Conservation (phyloP, 345 rosid genomes). For the Hibiscus trionum region DNA sequence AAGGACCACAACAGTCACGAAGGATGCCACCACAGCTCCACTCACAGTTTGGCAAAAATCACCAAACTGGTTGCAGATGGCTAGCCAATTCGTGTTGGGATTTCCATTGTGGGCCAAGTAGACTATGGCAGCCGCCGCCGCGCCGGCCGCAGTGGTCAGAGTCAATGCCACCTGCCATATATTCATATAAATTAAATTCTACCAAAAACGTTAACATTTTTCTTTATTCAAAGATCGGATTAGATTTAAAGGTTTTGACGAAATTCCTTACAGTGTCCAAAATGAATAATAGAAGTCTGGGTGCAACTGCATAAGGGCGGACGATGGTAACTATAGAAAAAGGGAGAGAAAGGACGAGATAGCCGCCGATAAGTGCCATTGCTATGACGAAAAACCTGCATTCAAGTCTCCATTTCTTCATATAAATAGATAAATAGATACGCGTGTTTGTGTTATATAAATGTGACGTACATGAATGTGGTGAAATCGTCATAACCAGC, state of each 20-base stretch:
- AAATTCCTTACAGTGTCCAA: slow-evolving; percentile 46
- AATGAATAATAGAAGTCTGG: slow-evolving; percentile 49
- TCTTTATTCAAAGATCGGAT: not conserved
- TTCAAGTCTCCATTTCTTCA: not conserved
- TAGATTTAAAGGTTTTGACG: too few relatives aligned
- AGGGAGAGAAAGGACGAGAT: slow-evolving; percentile 75
- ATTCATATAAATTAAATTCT: not conserved
- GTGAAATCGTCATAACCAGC: slow-evolving; percentile 75
- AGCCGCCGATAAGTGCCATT: slow-evolving; percentile 52
- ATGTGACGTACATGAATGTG: slow-evolving; percentile 42
- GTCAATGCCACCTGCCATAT: slow-evolving; percentile 48
- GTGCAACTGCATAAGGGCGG: slow-evolving; percentile 64
- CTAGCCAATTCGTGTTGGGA: slow-evolving; percentile 68
- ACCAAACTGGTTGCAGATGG: slow-evolving; percentile 73
- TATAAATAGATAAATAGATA: too few relatives aligned
- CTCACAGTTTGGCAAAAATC: slow-evolving; percentile 72
- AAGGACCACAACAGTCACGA: slow-evolving; percentile 37
- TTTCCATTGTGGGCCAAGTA: slow-evolving; percentile 88
- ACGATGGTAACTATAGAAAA: slow-evolving; percentile 63
- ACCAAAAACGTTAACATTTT: not conserved
- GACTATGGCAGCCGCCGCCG: slow-evolving; percentile 63
- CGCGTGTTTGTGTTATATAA: too few relatives aligned
- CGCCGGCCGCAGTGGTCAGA: slow-evolving; percentile 49
- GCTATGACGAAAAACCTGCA: slow-evolving; percentile 71
- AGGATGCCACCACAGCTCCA: slow-evolving; percentile 80